phyloP scores from a whole-genome alignment of 352 stramenopile genomes.

The Phytophthora litchii region DNA sequence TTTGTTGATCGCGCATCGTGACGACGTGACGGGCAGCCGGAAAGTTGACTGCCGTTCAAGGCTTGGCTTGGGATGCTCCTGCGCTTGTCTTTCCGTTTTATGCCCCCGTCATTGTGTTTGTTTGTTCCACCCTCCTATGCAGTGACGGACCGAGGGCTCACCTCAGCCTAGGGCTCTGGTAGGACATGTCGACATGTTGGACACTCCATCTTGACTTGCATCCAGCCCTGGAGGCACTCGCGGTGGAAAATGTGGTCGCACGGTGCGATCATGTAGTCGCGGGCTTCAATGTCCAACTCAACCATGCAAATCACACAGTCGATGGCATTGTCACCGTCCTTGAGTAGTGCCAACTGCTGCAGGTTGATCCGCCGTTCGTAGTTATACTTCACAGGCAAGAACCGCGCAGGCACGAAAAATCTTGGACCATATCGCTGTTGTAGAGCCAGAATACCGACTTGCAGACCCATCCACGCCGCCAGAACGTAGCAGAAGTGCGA shows the following conservation, averaged over 20 bases:
- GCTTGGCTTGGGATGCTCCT: conserved; percentile 13
- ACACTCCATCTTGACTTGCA: conserved; percentile 98
- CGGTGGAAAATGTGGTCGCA: conserved; percentile 97
- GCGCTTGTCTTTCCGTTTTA: conserved; percentile 21
- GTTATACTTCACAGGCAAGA: conserved; percentile 97
- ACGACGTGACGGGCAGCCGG: conserved; percentile 15
- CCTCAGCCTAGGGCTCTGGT: conserved; percentile 72
- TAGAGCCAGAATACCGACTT: conserved; percentile 92
- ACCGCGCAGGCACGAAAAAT: conserved; percentile 96
- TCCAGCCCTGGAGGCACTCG: conserved; percentile 95
- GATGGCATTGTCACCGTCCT: conserved; percentile 68
- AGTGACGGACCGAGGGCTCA: conserved; percentile 24
- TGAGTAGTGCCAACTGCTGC: conserved; percentile 70
- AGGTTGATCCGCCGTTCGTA: conserved; percentile 91
- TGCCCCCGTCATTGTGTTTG: conserved; percentile 22
- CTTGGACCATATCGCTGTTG: conserved; percentile 93
- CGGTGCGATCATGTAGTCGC: conserved; percentile 96
- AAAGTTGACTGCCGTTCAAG: conserved; percentile 7
- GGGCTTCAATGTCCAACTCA: conserved; percentile 73
- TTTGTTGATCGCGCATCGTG: conserved; percentile 21
- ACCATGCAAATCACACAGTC: conserved; percentile 91
- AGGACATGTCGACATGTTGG: conserved; percentile 93
- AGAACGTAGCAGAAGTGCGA: conserved; percentile 78
- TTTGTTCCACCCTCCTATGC: conserved; percentile 35
- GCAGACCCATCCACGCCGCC: conserved; percentile 91